Percentiles rank a stretch among this genome's conserved stretches.
phyloP scores from a whole-genome alignment of 441 rosid species.

The Francoa sonchifolia region DNA sequence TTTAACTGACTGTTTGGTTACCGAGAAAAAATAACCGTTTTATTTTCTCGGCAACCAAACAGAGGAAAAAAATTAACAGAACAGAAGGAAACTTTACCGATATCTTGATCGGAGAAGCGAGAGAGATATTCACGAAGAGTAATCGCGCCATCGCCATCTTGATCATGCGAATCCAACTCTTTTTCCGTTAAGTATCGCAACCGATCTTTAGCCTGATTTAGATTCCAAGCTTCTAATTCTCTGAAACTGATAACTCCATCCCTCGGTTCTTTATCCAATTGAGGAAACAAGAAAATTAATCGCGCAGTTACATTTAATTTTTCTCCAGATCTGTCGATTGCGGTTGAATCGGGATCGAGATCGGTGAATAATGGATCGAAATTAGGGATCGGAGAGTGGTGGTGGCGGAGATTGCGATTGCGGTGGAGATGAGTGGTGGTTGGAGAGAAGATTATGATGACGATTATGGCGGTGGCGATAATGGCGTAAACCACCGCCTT shows the following conservation, averaged over 20 bases:
- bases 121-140: constrained; percentile 43
- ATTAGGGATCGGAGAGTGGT: constrained; percentile 16
- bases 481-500: constrained; percentile 48
- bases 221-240: constrained; percentile 53
- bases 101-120: constrained; percentile 34
- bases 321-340: constrained; percentile 19
- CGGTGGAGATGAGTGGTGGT: not conserved
- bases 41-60: not conserved
- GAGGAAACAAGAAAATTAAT: constrained; percentile 43
- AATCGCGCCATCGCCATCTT: constrained; percentile 36
- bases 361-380: constrained; percentile 41
- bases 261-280: constrained; percentile 36
- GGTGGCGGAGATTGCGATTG: constrained; percentile 35
- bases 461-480: constrained; percentile 25
- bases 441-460: constrained; percentile 18
- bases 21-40: too few relatives aligned
- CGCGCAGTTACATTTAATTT: constrained; percentile 39
- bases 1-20: not conserved
- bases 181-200: constrained; percentile 31
- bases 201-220: constrained; percentile 31
- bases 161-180: constrained; percentile 31
- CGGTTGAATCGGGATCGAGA: too few relatives aligned
- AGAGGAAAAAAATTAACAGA: too few relatives aligned
- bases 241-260: constrained; percentile 34
- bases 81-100: constrained; percentile 21